Conservation (phyloP, 1,284 basidiomycete species). For the Cutaneotrichosporon curvatum region DNA sequence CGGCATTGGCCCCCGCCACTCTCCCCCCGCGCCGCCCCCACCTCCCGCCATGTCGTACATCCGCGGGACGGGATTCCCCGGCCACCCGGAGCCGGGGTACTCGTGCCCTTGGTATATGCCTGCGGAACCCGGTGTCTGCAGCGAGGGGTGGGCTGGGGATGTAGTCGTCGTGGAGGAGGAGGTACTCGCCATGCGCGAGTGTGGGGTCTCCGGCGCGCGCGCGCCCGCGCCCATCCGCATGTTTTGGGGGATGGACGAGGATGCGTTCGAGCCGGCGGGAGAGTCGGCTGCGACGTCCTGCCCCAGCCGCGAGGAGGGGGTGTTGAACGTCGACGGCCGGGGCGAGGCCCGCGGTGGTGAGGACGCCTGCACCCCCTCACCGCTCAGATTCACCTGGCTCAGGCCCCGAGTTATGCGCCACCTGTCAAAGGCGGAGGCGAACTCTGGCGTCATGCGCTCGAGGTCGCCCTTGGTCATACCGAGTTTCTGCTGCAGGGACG, state of each 20-base stretch:
- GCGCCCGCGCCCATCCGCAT: background rate
- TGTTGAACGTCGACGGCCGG: slow-evolving; percentile 5
- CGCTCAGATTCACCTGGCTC: slow-evolving; percentile 1
- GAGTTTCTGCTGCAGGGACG: slow-evolving; percentile 19
- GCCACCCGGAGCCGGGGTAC: slow-evolving; percentile 4
- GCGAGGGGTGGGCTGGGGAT: slow-evolving; percentile 11
- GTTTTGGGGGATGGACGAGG: background rate
- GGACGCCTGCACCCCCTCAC: too few species aligned
- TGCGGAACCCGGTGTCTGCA: slow-evolving; percentile 12
- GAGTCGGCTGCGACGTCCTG: background rate
- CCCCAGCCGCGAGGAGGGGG: background rate
- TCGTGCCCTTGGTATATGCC: too few species aligned
- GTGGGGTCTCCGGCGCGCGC: slow-evolving; percentile 6
- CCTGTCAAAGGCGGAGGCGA: slow-evolving; percentile 29
- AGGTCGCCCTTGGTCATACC: slow-evolving; percentile 26
- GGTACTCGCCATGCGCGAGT: slow-evolving; percentile 4
- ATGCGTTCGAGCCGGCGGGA: slow-evolving; percentile 2
- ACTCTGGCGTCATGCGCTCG: slow-evolving; percentile 24
- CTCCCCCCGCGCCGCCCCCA: too few species aligned
- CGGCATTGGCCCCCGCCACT: too few species aligned
- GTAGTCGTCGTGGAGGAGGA: slow-evolving; percentile 7
- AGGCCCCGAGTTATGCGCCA: slow-evolving; percentile 3
- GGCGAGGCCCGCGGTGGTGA: background rate
- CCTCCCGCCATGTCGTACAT: slow-evolving; percentile 8
- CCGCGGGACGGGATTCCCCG: slow-evolving; percentile 2